phyloP scores from a whole-genome alignment of 2,329 filamentous ascomycete species.

The Helotiales sp. region DNA sequence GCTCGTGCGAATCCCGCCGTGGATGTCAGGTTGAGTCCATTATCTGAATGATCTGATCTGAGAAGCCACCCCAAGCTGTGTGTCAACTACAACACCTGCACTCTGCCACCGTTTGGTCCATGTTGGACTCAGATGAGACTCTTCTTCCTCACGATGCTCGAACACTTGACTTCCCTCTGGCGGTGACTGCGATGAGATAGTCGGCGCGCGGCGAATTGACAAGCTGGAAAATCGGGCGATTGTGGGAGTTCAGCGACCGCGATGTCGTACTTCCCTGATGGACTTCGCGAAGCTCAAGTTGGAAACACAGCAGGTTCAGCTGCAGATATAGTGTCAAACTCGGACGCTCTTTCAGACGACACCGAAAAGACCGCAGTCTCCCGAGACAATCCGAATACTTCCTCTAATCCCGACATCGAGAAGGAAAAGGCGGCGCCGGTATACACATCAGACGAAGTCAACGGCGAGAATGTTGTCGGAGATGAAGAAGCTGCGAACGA shows the following conservation, averaged over 20 bases:
- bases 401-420: background rate
- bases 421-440: conserved; percentile 6
- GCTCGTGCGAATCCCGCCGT: conserved; percentile 7
- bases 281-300: background rate
- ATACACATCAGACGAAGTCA: conserved; percentile 4
- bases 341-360: conserved; percentile 4
- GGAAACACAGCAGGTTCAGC: background rate
- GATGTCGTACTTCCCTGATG: conserved; percentile 15
- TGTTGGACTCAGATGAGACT: conserved; percentile 2
- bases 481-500: conserved; percentile 53
- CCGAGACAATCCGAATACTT: background rate
- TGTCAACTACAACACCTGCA: background rate
- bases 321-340: conserved; percentile 10
- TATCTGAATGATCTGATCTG: conserved; percentile 15
- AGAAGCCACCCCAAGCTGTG: conserved; percentile 9
- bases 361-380: conserved; percentile 10
- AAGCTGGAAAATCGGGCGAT: background rate
- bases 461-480: conserved; percentile 5
- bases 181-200: background rate
- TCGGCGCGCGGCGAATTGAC: background rate
- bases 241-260: background rate
- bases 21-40: conserved; percentile 4
- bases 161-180: background rate
- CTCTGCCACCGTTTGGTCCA: conserved; percentile 3
- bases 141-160: conserved; percentile 7